Conservation (phyloP, 495 filamentous ascomycete genomes). For the Copromyces sp. region DNA sequence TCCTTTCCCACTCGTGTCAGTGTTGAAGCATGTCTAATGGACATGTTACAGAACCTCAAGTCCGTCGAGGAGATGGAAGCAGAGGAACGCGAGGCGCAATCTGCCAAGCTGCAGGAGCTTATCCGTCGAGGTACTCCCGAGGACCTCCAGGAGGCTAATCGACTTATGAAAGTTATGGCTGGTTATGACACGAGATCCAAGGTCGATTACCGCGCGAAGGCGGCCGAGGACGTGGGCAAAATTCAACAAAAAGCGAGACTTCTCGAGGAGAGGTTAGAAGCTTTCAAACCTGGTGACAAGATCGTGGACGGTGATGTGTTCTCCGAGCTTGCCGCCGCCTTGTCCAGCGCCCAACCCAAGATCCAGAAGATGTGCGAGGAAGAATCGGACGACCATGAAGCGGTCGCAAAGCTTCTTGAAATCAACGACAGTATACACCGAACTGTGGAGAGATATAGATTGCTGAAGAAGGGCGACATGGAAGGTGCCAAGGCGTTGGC, state of each 20-base stretch:
- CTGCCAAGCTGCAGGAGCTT: constrained; percentile 92
- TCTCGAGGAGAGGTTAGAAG: constrained; percentile 85
- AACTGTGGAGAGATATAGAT: constrained; percentile 87
- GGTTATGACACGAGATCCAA: constrained; percentile 91
- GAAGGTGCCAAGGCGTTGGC: constrained; percentile 79
- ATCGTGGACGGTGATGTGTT: constrained; percentile 89
- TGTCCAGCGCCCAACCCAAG: constrained; percentile 93
- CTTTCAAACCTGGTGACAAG: constrained; percentile 69
- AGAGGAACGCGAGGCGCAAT: constrained; percentile 88
- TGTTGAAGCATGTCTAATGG: neutral
- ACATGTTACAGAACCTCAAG: constrained; percentile 61
- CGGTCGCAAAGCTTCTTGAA: constrained; percentile 87
- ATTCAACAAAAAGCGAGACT: constrained; percentile 89
- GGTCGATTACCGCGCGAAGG: constrained; percentile 95
- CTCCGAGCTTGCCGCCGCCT: constrained; percentile 84
- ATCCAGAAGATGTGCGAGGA: constrained; percentile 99
- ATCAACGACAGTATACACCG: constrained; percentile 98
- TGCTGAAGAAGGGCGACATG: constrained; percentile 87
- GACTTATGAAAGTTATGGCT: constrained; percentile 98
- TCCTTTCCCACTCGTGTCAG: neutral
- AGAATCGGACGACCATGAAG: constrained; percentile 91
- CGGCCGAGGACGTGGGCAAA: constrained; percentile 86
- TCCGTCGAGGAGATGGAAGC: constrained; percentile 99
- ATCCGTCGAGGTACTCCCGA: constrained; percentile 85
- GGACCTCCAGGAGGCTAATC: constrained; percentile 91